phyloP scores from a whole-genome alignment of 2,329 filamentous ascomycete species.

The Nemania sp. region DNA sequence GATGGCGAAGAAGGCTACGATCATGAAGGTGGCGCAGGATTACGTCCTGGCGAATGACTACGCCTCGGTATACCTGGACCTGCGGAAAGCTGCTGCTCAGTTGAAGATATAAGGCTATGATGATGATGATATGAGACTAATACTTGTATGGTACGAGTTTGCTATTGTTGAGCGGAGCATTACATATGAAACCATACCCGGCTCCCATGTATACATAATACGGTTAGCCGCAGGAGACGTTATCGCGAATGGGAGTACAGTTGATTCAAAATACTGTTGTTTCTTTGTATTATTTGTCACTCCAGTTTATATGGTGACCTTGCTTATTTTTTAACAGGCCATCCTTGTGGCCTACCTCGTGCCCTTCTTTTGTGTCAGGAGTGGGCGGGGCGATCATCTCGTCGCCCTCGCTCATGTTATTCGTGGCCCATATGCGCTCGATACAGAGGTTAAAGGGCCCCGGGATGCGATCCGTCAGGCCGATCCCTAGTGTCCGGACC shows the following conservation, averaged over 20 bases:
- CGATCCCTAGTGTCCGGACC: slow-evolving; percentile 83
- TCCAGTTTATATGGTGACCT: slow-evolving; percentile 50
- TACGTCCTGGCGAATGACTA: slow-evolving; percentile 66
- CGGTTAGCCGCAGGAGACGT: background rate
- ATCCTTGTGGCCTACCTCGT: slow-evolving; percentile 24
- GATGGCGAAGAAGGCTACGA: slow-evolving; percentile 79
- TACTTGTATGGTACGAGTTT: slow-evolving; percentile 8
- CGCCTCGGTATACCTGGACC: slow-evolving; percentile 66
- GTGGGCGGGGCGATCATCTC: slow-evolving; percentile 28
- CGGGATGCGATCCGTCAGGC: slow-evolving; percentile 84
- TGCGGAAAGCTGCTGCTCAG: slow-evolving; percentile 51
- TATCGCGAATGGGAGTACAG: slow-evolving; percentile 11
- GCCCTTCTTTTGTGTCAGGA: background rate
- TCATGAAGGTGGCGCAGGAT: slow-evolving; percentile 74
- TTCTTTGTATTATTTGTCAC: slow-evolving; percentile 32
- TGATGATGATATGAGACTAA: background rate
- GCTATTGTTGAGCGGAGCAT: slow-evolving; percentile 5
- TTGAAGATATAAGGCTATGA: slow-evolving; percentile 29
- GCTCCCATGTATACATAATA: slow-evolving; percentile 25
- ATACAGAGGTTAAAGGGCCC: slow-evolving; percentile 88
- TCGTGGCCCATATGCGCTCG: slow-evolving; percentile 89
- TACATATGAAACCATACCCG: slow-evolving; percentile 18
- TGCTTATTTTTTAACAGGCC: slow-evolving; percentile 48
- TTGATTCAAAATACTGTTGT: background rate
- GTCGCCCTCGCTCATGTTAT: slow-evolving; percentile 54